phyloP scores from a whole-genome alignment of 768 basidiomycete genomes.

The Flagelloscypha sp. region DNA sequence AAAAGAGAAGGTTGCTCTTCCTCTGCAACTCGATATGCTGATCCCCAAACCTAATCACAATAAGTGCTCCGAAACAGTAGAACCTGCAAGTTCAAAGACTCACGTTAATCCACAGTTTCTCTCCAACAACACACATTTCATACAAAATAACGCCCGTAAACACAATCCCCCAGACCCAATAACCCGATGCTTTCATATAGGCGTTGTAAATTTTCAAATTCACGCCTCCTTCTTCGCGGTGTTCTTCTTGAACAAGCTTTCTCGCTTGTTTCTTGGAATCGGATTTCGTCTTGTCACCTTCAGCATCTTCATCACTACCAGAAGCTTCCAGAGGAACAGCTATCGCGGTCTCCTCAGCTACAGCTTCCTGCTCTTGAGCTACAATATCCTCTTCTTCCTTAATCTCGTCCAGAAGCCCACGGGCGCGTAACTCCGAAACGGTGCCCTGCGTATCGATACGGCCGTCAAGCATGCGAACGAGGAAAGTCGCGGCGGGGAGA shows the following conservation, averaged over 20 bases:
- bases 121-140: constrained; percentile 23
- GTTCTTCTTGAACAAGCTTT: constrained; percentile 38
- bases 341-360: constrained; percentile 3
- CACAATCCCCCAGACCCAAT: constrained; percentile 29
- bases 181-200: constrained; percentile 31
- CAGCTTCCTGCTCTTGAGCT: constrained; percentile 22
- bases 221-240: constrained; percentile 38
- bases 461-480: constrained; percentile 54
- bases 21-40: constrained; percentile 41
- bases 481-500: constrained; percentile 43
- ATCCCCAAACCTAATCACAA: constrained; percentile 51
- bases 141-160: constrained; percentile 17
- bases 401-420: constrained; percentile 42
- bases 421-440: constrained; percentile 37
- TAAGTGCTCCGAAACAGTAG: neutral
- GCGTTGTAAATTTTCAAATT: constrained; percentile 24
- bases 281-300: neutral
- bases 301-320: neutral
- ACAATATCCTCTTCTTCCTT: constrained; percentile 26
- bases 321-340: constrained; percentile 7
- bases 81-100: neutral
- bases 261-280: constrained; percentile 25
- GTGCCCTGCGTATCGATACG: constrained; percentile 50
- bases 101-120: constrained; percentile 41
- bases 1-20: no score